Base-by-base conservation (phyloP, 176 grass and related monocot genomes). In the Neostapfia colusana region DNA sequence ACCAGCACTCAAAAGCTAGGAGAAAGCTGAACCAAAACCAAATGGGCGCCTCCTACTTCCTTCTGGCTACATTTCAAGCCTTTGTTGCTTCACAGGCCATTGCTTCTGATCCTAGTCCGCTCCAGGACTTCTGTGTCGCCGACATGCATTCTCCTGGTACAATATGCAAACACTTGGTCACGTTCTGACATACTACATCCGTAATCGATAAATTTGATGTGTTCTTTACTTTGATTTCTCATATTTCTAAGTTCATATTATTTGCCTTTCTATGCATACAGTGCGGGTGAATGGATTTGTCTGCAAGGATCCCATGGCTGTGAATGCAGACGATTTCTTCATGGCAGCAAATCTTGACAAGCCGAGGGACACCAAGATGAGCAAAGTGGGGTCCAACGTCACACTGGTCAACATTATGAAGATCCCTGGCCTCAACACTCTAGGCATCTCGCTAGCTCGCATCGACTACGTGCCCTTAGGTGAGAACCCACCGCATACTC, bases 301-400 rank as follows among this genome's bases (percentile, higher is more conserved):
- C 1, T 80, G 65, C 13, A 37, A 60, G 54, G 26, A 80, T 0
- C 10, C n/a, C 0, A 69, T 35, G 17, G 39, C 34, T 5, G 77
- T 70, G 50, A 80, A 43, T 0, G 17, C 40, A 0, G 65, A 79
- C 6, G 64, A 80, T 41, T 80, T 80, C 78, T 80, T 70, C 78
- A 12, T 48, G 5, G 78, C 25, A 16, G 78, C 78, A 0, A 46
- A 61, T 7, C 78, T 80, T 0, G 66, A 81, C 67, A 71, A 37
- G 27, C 67, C 78, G 0, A 72, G 7, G 12, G 67, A 81, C n/a
- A 75, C 57, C 0, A 63, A 7, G 13, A 43, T 3, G 4, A 63
- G 24, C 17, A 63, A 63, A 5, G 73, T 76, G 15, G 26, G 58
- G 0, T 76, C 73, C 0, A 81, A 81, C 0, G 78, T 81, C 9